Evolutionary conservation across 169 alveolate species (phyloP), one percentile per base, ranked within the genome.

Genomic region (Theileria annulata): DNA sequence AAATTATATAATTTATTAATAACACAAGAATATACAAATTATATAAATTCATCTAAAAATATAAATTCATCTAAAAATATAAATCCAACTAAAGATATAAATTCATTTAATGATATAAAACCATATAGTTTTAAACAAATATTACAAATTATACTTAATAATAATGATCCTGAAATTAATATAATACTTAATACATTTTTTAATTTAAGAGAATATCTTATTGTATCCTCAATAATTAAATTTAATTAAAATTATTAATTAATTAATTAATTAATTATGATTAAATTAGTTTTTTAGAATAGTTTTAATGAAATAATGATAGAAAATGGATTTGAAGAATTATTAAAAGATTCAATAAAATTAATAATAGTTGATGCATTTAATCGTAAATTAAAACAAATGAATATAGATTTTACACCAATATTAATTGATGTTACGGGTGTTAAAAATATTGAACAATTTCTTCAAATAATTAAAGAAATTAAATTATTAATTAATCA

Each of bases 311-410:
- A 67, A 15, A 87, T 84, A 8, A 48, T 80, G 1, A 58, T 67
- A 21, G 81, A 68, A 0, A 64, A 84, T 23, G 88, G 73, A 25
- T 77, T 84, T 27, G 62, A 42, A 9, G 62, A 71, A 28, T 59
- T 35, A 64, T 48, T 70, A 25, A 66, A 31, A 5, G 83, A 77
- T 21, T 80, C 90, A 25, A 48, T 77, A 2, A 76, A 84, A 25
- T 42, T 77, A 47, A 70, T 84, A 21, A 73, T 77, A 10, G 49
- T 77, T 25, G 90, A 84, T 47, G 83, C 81, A 5, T 60, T 84
- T 8, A 84, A 77, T 19, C 84, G 88, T 67, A 82, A 82, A 48
- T 75, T 69, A 27, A 82, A 82, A 76, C 85, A 82, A 21, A 60
- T 68, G 63, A 74, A 82, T 63, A 62, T 51, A 78, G 73, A 67